Base-by-base conservation (phyloP, 2,329 filamentous ascomycete species). In the Aphanoascus verrucosus region DNA sequence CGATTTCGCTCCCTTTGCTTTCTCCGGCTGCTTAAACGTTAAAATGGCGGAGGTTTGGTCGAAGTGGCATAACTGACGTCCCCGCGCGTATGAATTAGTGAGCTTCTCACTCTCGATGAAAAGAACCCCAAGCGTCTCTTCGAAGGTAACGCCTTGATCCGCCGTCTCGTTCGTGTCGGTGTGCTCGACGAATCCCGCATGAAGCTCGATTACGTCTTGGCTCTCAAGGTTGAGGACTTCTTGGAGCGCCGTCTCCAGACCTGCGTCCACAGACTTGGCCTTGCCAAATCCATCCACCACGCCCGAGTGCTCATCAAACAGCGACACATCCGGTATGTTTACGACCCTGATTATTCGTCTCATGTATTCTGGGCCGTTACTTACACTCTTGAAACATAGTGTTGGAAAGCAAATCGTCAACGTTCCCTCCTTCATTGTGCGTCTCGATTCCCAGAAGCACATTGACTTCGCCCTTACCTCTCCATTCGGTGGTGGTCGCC, bases 321-420 rank as follows among this genome's bases (percentile, higher is more conserved):
- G 83, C 86, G 93, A 73, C 93, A 98, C 83, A 98, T 98, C 79
- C 93, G 81, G 77, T 80, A 73, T 56, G 74, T 47, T 50, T 48
- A 42, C 12, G 5, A 9, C 5, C 15, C 15, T 11, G 5, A 42
- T 14, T 7, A 23, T 3, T 4, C 20, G 2, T 7, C 11, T 4
- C 14, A n/a, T n/a, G n/a, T 19, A 8, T 15, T 42, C 8, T 34
- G 49, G 40, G 28, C 1, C 8, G 23, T 35, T 9, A 28, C n/a
- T 51, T 37, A 51, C 11, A 17, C 51, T 54, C 34, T 48, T 19
- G 5, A 48, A 47, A 5, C 51, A 52, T 62, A 80, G 90, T 72
- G 93, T 98, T 73, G 93, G 93, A 78, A 98, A 98, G 88, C 93
- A 98, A 83, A 97, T 98, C 74, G 93, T 98, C 83, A 98, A 98